Percentiles rank a stretch among this genome's conserved stretches.
phyloP scores from a whole-genome alignment of 2,329 filamentous ascomycete species.

The Leptosphaerulina australis region DNA sequence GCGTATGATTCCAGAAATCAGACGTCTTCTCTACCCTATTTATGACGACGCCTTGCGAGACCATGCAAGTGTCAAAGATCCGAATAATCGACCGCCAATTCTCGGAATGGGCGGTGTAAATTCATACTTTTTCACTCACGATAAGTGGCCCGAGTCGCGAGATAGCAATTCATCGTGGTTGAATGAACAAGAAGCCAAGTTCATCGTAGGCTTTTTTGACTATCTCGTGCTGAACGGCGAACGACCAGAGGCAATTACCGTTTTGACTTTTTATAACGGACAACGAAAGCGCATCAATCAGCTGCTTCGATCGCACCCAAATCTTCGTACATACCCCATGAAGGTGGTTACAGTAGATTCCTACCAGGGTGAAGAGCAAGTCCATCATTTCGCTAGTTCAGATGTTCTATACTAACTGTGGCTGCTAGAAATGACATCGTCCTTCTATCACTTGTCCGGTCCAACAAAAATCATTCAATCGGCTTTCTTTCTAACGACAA shows the following conservation, averaged over 20 bases:
- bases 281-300: conserved; percentile 71
- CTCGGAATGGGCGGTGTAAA: conserved; percentile 67
- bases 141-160: conserved; percentile 64
- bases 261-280: conserved; percentile 87
- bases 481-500: conserved; percentile 76
- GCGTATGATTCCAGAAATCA: conserved; percentile 72
- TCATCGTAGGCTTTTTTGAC: conserved; percentile 74
- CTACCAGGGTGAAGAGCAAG: conserved; percentile 68
- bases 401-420: neutral
- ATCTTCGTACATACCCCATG: conserved; percentile 48
- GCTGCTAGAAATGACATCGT: conserved; percentile 71
- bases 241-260: conserved; percentile 67
- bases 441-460: conserved; percentile 79
- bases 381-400: neutral
- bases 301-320: conserved; percentile 52
- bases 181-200: conserved; percentile 74
- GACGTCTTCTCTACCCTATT: conserved; percentile 65
- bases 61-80: conserved; percentile 60
- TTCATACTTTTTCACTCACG: conserved; percentile 68
- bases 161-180: conserved; percentile 69
- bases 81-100: conserved; percentile 56
- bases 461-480: conserved; percentile 62
- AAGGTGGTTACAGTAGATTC: conserved; percentile 84
- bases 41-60: conserved; percentile 63
- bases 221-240: conserved; percentile 75